Percentiles rank a stretch among this genome's conserved stretches.
phyloP scores from a whole-genome alignment of 2,329 filamentous ascomycete species.

The Purpureocillium lavendulum region DNA sequence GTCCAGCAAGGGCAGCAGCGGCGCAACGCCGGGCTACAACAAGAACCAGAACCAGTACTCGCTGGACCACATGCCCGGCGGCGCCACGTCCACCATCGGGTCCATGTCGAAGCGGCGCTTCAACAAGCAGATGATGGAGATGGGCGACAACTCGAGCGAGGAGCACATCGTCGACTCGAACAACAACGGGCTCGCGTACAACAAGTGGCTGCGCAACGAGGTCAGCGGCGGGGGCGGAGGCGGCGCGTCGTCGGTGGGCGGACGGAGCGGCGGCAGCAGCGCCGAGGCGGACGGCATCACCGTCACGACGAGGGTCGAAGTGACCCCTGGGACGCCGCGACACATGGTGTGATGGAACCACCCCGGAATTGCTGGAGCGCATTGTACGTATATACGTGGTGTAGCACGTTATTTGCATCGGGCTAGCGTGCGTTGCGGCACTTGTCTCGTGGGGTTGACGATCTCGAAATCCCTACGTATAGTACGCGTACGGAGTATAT shows the following conservation, averaged over 20 bases:
- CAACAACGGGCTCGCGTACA: neutral
- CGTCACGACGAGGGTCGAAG: neutral
- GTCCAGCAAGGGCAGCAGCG: constrained; percentile 21
- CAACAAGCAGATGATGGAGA: constrained; percentile 10
- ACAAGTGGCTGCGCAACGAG: constrained; percentile 1
- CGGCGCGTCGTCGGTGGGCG: neutral
- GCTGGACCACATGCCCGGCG: constrained; percentile 15
- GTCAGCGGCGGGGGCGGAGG: neutral
- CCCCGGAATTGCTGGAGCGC: too few relatives aligned
- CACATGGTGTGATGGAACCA: neutral
- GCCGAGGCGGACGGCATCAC: neutral
- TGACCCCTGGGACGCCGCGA: neutral
- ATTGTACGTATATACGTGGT: too few relatives aligned
- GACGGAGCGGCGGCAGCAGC: neutral
- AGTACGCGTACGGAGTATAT: too few relatives aligned
- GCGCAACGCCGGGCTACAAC: constrained; percentile 5
- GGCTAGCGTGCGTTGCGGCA: too few relatives aligned
- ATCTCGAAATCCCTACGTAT: too few relatives aligned
- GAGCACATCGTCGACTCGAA: constrained; percentile 17
- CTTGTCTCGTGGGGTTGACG: too few relatives aligned
- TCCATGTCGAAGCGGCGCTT: constrained; percentile 1
- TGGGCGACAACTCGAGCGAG: constrained; percentile 21
- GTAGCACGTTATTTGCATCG: too few relatives aligned
- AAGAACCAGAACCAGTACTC: constrained; percentile 6
- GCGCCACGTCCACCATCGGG: neutral